A percentile compares a stretch with the other conserved stretches of the same genome.
phyloP scores from a whole-genome alignment of 169 alveolate genomes.

The Plasmodium knowlesi region DNA sequence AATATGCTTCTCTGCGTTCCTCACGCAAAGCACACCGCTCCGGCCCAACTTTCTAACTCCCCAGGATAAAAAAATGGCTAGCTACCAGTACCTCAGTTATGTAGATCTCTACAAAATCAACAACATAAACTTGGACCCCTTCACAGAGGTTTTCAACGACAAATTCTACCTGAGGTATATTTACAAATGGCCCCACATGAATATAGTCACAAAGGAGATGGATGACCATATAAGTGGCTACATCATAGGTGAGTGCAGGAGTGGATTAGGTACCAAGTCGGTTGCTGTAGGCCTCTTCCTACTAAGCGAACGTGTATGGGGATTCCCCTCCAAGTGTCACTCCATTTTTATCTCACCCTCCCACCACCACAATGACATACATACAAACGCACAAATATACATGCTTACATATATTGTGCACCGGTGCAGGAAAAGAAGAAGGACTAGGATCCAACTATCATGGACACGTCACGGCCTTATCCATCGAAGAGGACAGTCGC shows the following conservation, averaged over 20 bases:
- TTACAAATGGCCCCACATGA: conserved; percentile 75
- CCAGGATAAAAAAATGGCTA: conserved; percentile 16
- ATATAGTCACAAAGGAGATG: conserved; percentile 15
- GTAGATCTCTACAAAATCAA: conserved; percentile 65
- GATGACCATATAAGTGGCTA: conserved; percentile 69
- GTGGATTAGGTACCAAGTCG: too few species aligned
- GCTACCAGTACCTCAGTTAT: conserved; percentile 58
- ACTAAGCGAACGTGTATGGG: too few species aligned
- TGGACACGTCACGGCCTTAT: conserved; percentile 83
- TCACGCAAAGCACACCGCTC: too few species aligned
- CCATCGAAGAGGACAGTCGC: conserved; percentile 76
- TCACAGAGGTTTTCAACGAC: conserved; percentile 63
- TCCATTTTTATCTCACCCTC: too few species aligned
- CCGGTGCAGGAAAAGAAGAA: conserved; percentile 50
- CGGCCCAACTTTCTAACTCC: too few species aligned
- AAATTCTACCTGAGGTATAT: conserved; percentile 51
- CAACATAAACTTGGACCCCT: conserved; percentile 69
- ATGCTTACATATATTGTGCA: too few species aligned
- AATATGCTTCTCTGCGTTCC: too few species aligned
- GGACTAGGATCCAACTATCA: conserved; percentile 54
- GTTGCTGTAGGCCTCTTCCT: too few species aligned
- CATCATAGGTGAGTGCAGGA: conserved; percentile 27
- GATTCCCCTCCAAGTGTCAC: too few species aligned
- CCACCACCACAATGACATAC: too few species aligned
- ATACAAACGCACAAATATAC: too few species aligned